Base-by-base conservation (phyloP, 805 yeast genomes). In the Naumovozyma dairenensis region DNA sequence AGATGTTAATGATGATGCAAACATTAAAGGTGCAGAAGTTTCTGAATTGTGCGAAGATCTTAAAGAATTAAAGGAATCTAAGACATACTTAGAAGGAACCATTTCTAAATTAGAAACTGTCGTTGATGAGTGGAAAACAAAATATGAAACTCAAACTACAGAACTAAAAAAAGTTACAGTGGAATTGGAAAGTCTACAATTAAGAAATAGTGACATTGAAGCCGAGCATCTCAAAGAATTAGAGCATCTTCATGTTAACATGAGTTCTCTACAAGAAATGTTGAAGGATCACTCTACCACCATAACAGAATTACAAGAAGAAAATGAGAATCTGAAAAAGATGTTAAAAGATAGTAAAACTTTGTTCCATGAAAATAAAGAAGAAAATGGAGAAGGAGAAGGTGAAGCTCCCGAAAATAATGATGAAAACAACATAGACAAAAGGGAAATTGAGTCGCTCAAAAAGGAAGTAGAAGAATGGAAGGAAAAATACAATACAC, bases 191-290 rank as follows among this genome's bases (percentile, higher is more conserved):
- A 50, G 44, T 46, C 29, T 48, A 4, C 51, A 50, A 28, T 32
- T 43, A 21, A 51, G 44, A 31, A 44, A 40, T 22, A 36, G 37
- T 20, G 44, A 48, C 31, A 25, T 52, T 13, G 66, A 63, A 29
- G 47, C 53, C 6, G 62, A 60, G n/a, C 62, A 62, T 35, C 26
- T 62, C 14, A 46, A 53, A 6, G 67, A 63, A 33, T 41, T 61
- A 19, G 66, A 59, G 38, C 40, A 52, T 9, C 43, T 60, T 28
- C 67, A 62, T 31, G 45, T 48, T 6, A 58, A 58, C 28, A 46
- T 62, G 48, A 53, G 54, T 9, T 50, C 55, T 15, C 40, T 60
- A 25, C 63, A 63, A 40, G 29, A 36, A 2, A 40, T 53, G 10
- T 40, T 59, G n/a, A 50, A 50, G 21, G 39, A 28, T 14, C 55